Evolutionary conservation across 495 filamentous ascomycete genomes (phyloP).

Genomic region (Neurospora sp.): DNA sequence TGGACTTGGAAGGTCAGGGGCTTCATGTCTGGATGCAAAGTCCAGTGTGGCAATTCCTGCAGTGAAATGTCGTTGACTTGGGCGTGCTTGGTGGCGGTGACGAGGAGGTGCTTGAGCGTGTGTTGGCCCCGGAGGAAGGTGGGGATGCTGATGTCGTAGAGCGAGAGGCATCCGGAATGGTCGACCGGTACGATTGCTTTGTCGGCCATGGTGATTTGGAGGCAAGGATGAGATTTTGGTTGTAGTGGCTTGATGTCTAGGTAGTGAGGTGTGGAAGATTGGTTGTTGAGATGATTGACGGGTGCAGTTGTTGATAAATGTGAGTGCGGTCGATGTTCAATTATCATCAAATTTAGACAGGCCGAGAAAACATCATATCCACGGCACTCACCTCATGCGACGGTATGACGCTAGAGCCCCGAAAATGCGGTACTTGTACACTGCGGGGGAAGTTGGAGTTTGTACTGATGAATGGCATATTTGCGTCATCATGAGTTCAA

Average conservation of each 20-base stretch:
- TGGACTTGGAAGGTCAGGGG: conserved; percentile 36
- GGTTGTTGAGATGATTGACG: background rate
- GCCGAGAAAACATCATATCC: background rate
- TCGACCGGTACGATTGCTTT: no score
- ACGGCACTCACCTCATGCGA: background rate
- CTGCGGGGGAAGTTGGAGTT: background rate
- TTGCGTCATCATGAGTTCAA: background rate
- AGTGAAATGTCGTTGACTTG: conserved; percentile 9
- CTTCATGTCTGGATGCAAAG: conserved; percentile 37
- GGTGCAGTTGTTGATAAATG: background rate
- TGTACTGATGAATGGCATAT: background rate
- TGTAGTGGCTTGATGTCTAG: background rate
- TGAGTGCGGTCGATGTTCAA: background rate
- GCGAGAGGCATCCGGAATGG: background rate
- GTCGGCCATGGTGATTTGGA: background rate
- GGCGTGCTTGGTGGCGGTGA: conserved; percentile 17
- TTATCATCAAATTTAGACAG: background rate
- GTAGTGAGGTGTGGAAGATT: background rate
- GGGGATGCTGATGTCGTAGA: conserved; percentile 19
- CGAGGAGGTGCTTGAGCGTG: conserved; percentile 15
- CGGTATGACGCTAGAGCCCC: background rate
- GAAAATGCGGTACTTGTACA: background rate
- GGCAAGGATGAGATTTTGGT: background rate
- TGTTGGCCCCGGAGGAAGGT: conserved; percentile 12
- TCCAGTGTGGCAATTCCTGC: conserved; percentile 3